Evolutionary conservation across 2,329 filamentous ascomycete species (phyloP).

Genomic region (Sphaceloma murrayae): DNA sequence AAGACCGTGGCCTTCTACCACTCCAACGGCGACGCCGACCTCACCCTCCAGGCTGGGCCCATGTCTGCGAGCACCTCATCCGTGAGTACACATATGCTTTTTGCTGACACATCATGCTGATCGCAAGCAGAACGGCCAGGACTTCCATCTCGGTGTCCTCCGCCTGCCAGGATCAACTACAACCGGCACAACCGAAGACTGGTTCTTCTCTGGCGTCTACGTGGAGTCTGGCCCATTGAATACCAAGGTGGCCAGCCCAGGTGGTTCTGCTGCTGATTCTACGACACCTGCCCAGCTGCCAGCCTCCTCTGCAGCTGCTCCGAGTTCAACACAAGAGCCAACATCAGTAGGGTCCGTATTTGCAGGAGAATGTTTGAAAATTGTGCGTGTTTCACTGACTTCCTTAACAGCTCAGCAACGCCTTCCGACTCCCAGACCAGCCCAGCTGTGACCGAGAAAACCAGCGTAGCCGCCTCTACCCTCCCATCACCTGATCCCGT

Average conservation of each 20-base stretch:
- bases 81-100: background rate
- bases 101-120: constrained; percentile 10
- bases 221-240: constrained; percentile 49
- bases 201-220: constrained; percentile 64
- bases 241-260: constrained; percentile 7
- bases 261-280: background rate
- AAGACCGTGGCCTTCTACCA: constrained; percentile 60
- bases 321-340: background rate
- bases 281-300: background rate
- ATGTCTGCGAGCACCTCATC: constrained; percentile 47
- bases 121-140: constrained; percentile 46
- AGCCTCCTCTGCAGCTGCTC: background rate
- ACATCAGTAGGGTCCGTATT: background rate
- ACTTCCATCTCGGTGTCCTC: constrained; percentile 64
- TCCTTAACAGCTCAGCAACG: too few relatives aligned
- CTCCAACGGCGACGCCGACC: constrained; percentile 50
- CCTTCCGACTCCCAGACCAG: too few relatives aligned
- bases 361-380: too few relatives aligned
- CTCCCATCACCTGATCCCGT: constrained; percentile 4
- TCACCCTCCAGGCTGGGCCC: constrained; percentile 51
- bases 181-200: constrained; percentile 50
- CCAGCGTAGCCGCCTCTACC: background rate
- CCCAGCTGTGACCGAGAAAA: background rate
- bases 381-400: too few relatives aligned
- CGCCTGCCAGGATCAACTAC: constrained; percentile 49